Conservation (phyloP, 768 basidiomycete genomes). For the Boletellus sp. region DNA sequence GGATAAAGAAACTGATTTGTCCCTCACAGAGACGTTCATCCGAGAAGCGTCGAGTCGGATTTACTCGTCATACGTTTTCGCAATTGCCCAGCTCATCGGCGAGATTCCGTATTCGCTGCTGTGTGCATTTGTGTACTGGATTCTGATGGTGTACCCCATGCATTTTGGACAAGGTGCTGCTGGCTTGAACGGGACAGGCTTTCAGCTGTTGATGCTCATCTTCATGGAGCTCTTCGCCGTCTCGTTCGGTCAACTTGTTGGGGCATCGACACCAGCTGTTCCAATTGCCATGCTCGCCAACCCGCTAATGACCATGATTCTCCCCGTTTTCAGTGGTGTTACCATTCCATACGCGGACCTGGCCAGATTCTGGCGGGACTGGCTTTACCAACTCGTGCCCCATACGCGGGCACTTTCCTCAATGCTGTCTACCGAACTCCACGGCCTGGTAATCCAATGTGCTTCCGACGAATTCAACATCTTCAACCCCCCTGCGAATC, state of each 20-base stretch:
- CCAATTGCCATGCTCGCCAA: slow-evolving; percentile 79
- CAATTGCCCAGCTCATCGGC: slow-evolving; percentile 74
- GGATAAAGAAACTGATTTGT: neutral
- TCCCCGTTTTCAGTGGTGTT: slow-evolving; percentile 77
- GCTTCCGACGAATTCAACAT: slow-evolving; percentile 62
- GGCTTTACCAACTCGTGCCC: slow-evolving; percentile 72
- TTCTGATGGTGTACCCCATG: slow-evolving; percentile 68
- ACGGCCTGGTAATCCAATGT: slow-evolving; percentile 65
- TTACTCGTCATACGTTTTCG: slow-evolving; percentile 83
- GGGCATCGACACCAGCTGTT: slow-evolving; percentile 71
- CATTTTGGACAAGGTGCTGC: slow-evolving; percentile 61
- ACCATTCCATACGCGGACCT: slow-evolving; percentile 67
- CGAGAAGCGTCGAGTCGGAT: slow-evolving; percentile 77
- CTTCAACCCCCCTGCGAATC: slow-evolving; percentile 70
- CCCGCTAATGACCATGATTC: slow-evolving; percentile 64
- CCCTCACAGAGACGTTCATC: slow-evolving; percentile 36
- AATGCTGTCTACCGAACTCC: slow-evolving; percentile 74
- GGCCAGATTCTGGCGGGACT: slow-evolving; percentile 67
- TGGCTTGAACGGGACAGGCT: slow-evolving; percentile 61
- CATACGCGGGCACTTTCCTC: slow-evolving; percentile 69
- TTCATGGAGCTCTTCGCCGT: slow-evolving; percentile 74
- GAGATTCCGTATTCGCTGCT: slow-evolving; percentile 76
- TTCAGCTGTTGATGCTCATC: slow-evolving; percentile 66
- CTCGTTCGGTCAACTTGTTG: slow-evolving; percentile 69
- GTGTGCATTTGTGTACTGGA: slow-evolving; percentile 74